Evolutionary conservation across 345 rosid genomes (phyloP), one percentile per base, ranked within the genome.

Genomic region (Linum trigynum): DNA sequence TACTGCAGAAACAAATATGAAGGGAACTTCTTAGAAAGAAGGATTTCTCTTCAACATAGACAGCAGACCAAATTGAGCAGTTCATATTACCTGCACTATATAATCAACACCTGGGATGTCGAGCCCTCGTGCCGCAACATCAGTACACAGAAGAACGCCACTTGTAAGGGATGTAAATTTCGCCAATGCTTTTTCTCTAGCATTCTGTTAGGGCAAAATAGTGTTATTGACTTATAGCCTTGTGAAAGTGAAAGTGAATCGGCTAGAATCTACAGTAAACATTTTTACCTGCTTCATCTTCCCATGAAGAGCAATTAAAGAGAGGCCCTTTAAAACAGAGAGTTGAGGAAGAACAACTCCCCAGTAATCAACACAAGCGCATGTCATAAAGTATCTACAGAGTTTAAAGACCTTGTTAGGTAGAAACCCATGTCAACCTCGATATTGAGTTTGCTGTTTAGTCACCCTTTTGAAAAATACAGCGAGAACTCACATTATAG

Each of bases 331-430:
- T 76, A 90, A 71, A 55, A 70, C 69, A 77, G 88, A 71, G 64
- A 88, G 79, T 55, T 60, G 71, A 6, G 90, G 92, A 45, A 94
- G 96, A 62, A 94, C 86, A 64, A 81, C 80, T 57, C 92, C 97
- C 99, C 92, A 90, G 69, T 88, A 90, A 72, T 88, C 97, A 72
- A 88, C 99, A 83, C 89, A 85, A 55, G 97, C 97, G 76, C 99
- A 86, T 1, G 99, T 88, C 99, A 94, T 86, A 67, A 83, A 94
- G 83, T 88, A 90, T 80, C 96, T 90, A 83, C 72, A 76, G 53
- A 74, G 69, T 64, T 12, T 88, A 56, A 67, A 53, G 63, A 6
- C 39, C 71, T 43, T 67, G 12, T 35, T 35, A 67, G 43, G 32
- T 6, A 55, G 6, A 37, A 71, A 10, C 5, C 57, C n/a, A 45